Conservation (phyloP, 1,284 basidiomycete species). For the Trichosporon inkin region DNA sequence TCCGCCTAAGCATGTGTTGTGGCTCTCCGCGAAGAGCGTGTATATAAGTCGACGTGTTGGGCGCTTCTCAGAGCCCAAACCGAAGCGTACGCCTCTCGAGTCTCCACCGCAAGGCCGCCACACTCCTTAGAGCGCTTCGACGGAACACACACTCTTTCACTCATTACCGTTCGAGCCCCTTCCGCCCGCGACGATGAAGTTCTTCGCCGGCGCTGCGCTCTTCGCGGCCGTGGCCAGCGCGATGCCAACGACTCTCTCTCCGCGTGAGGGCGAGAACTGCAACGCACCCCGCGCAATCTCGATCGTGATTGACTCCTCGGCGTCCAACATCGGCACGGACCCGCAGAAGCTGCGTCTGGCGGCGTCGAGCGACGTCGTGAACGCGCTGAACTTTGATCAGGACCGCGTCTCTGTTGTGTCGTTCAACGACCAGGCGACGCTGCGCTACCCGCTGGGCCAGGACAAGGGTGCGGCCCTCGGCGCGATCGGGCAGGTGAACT, state of each 20-base stretch:
- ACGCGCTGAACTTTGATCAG: conserved; percentile 6
- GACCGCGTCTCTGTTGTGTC: conserved; percentile 10
- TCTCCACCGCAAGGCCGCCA: too few species aligned
- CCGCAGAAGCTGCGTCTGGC: conserved; percentile 10
- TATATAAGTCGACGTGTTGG: too few species aligned
- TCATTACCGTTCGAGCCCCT: background rate
- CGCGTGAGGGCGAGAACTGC: background rate
- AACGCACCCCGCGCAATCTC: conserved; percentile 8
- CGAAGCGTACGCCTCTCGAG: too few species aligned
- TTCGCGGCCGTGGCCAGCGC: conserved; percentile 4
- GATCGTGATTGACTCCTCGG: conserved; percentile 12
- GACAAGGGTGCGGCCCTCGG: background rate
- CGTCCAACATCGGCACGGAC: conserved; percentile 11
- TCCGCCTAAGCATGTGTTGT: too few species aligned
- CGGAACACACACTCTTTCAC: conserved; percentile 1
- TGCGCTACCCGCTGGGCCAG: conserved; percentile 8
- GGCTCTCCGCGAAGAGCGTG: too few species aligned
- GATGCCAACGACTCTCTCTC: background rate
- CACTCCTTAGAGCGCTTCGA: background rate
- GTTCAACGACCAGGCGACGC: conserved; percentile 6
- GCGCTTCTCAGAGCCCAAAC: too few species aligned
- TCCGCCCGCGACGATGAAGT: conserved; percentile 6
- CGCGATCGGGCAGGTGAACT: background rate
- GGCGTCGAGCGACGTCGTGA: conserved; percentile 8
- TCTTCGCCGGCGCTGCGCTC: conserved; percentile 10